Base-by-base conservation (phyloP, 176 grass and related monocot genomes). In the Carex kokanica region DNA sequence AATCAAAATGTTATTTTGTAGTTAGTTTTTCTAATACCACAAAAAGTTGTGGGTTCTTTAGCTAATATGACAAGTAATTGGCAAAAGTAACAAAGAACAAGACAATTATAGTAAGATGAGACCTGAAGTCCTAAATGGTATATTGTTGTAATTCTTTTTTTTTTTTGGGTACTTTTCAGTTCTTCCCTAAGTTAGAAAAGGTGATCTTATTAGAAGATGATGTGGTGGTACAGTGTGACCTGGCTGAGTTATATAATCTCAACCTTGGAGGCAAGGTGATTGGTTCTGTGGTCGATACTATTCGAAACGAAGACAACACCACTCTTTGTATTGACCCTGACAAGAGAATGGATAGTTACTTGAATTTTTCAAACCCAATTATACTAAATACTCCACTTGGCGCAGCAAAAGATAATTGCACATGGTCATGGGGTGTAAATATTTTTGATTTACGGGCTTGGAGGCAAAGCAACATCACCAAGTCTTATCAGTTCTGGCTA, bases 121-220 rank as follows among this genome's bases (percentile, higher is more conserved):
- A 64, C 2, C 17, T 27, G 27, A 27, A 27, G 27, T 27, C 27
- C 27, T 24, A 80, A 80, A 27, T 78, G 5, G 21, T 43, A 12
- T 32, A 27, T 12, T 45, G 5, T 78, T 62, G 71, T 12, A 27
- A 34, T 29, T 74, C 84, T 49, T 1, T 31, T 20, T 38, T 54
- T 81, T 74, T 67, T 71, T 71, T 62, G n/a, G n/a, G 84, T 6
- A 8, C 24, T 63, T 56, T 54, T n/a, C 88, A 99, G 97, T 87
- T 99, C 55, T 96, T 96, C 80, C 93, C 93, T 14, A 92, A 96
- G 73, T 88, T 99, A 52, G 83, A 79, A 24, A 90, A 79, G 69
- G 81, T 99, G 55, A 85, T 99, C 61, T 85, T 99, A 11, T 84
- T 99, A 6, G 93, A 99, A 69, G 93, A 99, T 85, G 97, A 99